Evolutionary conservation across 2,329 filamentous ascomycete species (phyloP), one percentile per base, ranked within the genome.

Genomic region (Neonectria neomacrospora): DNA sequence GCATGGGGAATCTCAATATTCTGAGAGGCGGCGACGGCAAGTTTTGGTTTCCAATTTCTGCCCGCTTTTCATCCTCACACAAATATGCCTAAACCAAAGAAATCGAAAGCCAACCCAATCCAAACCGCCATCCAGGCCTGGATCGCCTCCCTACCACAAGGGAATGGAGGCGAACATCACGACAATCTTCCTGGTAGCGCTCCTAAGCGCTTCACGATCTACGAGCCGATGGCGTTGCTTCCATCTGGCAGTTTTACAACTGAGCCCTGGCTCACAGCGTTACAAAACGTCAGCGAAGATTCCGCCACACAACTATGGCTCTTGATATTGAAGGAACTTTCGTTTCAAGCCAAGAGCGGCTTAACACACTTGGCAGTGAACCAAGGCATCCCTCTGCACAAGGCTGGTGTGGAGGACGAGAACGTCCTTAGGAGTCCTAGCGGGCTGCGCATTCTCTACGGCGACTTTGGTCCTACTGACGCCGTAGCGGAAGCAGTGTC

Each of bases 341-440:
- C 81, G 0, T 76, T 66, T 30, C 75, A 78, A n/a, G 79, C 76
- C 8, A 79, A 79, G 18, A 74, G 77, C 1, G 65, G 55, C 0
- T 71, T 88, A 45, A 89, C 87, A 0, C 85, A 88, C 58, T 78
- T 90, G 1, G 88, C 88, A 9, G 77, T 87, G 45, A 90, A 89
- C 69, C 85, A 87, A 64, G 86, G 86, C 0, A 90, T 90, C 52
- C 88, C 88, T 0, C 75, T 84, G 2, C 79, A 79, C 7, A 73
- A 75, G 18, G 65, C 67, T 1, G 70, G 66, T 3, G 65, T 65
- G 7, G 64, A 75, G 3, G 70, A 73, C 18, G 86, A 90, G 68
- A 97, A 97, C 74, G 80, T 91, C 14, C 83, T 96, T 61, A 88
- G 94, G 47, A 89, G 88, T 52, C 95, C 95, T 0, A 86, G 83